Evolutionary conservation across 345 rosid species (phyloP).

Genomic region (Heritiera littoralis): DNA sequence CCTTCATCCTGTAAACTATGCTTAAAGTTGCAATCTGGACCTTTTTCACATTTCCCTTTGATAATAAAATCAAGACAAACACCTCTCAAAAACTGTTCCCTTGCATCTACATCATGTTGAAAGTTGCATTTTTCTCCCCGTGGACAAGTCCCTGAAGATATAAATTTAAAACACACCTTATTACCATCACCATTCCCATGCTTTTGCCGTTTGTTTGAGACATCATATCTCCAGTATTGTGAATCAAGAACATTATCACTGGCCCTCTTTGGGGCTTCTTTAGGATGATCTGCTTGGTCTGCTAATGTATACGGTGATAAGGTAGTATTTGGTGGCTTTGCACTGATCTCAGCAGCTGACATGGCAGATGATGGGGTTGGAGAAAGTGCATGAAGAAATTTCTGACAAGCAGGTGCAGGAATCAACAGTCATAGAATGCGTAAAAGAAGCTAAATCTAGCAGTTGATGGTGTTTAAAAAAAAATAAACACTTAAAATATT

Average conservation of each 20-base stretch:
- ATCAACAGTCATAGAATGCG: conserved; percentile 17
- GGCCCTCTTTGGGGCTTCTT: conserved; percentile 57
- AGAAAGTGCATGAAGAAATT: conserved; percentile 86
- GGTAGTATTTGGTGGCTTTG: conserved; percentile 69
- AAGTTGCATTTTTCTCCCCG: conserved; percentile 72
- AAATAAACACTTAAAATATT: conserved; percentile 1
- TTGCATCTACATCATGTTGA: conserved; percentile 68
- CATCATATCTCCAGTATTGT: conserved; percentile 95
- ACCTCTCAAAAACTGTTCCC: conserved; percentile 82
- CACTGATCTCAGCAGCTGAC: conserved; percentile 76
- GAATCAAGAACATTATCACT: conserved; percentile 53
- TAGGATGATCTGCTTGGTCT: conserved; percentile 42
- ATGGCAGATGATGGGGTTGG: conserved; percentile 76
- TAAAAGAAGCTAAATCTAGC: conserved; percentile 1
- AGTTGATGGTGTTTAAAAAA: not conserved
- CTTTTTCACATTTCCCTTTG: conserved; percentile 92
- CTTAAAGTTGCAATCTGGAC: conserved; percentile 90
- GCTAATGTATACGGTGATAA: conserved; percentile 57
- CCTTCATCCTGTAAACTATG: conserved; percentile 65
- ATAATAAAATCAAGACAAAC: conserved; percentile 92
- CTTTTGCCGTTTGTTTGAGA: conserved; percentile 71
- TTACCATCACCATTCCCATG: conserved; percentile 59
- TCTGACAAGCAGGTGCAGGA: conserved; percentile 46
- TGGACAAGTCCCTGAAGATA: conserved; percentile 84
- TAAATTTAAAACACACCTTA: conserved; percentile 76